Base-by-base conservation (phyloP, 495 filamentous ascomycete genomes). In the Friedmanniomyces endolithicus region DNA sequence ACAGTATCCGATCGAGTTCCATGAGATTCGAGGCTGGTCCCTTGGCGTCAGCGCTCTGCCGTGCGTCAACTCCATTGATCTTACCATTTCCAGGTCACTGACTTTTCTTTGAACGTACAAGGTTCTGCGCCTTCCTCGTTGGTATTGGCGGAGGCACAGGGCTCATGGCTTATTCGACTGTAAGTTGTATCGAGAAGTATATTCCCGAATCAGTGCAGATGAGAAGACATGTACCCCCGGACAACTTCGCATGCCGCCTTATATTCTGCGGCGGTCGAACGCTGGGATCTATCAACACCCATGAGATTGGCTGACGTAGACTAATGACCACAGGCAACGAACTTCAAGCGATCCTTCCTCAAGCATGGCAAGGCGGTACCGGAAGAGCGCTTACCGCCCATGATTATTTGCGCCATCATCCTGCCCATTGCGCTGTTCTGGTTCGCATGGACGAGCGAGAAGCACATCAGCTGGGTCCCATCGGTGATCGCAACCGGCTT, bases 381-480 rank as follows among this genome's bases (percentile, higher is more conserved):
- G 9, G 68, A 70, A 51, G 64, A 65, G 39, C 63, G 65, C 6
- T 57, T 70, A 11, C 48, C 59, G 12, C 67, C 65, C 1, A 69
- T 70, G 67, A 63, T 70, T 29, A 52, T 68, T 22, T 60, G 66
- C 11, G 64, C 54, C 41, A 46, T 66, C 22, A 35, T 61, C 1
- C 57, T 69, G 11, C 67, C 67, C 6, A 40, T 59, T 11, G 61
- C 67, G 16, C 55, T 70, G 7, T 70, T 69, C 56, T 70, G 67
- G 67, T 61, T 61, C 40, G 68, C 64, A 1, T 71, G 69, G 68
- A 70, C 66, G 14, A 55, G 46, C 19, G 43, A 23, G 23, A 61
- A 63, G 9, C n/a, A 57, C 45, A 58, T 69, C 24, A 56, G 41
- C 20, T 64, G 63, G 55, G 58, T 60, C 34, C 67, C 66, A 17